Conservation (phyloP, 75 land plant species). For the Selaginella tamariscina region DNA sequence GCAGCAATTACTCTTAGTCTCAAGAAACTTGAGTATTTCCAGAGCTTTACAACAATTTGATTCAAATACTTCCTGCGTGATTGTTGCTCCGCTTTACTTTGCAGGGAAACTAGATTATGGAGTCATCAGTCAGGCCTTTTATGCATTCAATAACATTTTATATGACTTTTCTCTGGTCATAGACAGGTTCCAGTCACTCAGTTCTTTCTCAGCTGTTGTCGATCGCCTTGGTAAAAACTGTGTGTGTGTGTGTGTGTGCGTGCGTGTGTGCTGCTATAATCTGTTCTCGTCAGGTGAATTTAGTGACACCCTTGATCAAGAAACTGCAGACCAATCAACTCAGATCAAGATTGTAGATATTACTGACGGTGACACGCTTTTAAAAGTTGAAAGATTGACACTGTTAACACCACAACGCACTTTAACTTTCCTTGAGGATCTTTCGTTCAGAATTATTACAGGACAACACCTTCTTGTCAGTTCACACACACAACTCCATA, state of each 20-base stretch:
- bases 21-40: background rate
- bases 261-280: background rate
- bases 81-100: slow-evolving; percentile 10
- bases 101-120: background rate
- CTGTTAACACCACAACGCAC: background rate
- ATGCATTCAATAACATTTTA: background rate
- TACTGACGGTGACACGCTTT: background rate
- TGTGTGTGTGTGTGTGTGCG: background rate
- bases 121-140: background rate
- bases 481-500: background rate
- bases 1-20: background rate
- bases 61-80: background rate
- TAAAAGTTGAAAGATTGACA: background rate
- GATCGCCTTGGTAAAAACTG: background rate
- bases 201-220: background rate
- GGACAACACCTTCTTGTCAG: background rate
- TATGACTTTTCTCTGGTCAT: background rate
- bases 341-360: background rate
- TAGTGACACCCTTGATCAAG: background rate
- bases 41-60: background rate
- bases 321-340: background rate
- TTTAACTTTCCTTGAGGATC: background rate
- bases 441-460: background rate
- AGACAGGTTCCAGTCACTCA: background rate
- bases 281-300: slow-evolving; percentile 5